These are phyloP conservation scores for Geotrichum siamense DNA, from an alignment of 1,139 yeast genomes.

Conservation along the genomic window DNA sequence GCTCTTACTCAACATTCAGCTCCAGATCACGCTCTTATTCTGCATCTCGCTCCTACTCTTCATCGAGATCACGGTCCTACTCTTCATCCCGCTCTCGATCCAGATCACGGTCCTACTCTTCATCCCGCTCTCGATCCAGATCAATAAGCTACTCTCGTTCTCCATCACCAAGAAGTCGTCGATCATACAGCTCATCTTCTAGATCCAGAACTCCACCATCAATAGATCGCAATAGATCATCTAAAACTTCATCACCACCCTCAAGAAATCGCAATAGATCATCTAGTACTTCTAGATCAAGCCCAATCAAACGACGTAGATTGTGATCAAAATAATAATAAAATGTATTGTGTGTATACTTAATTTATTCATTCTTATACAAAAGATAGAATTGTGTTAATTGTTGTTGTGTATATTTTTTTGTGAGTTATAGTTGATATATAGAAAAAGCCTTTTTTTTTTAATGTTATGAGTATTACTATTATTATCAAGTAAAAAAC, in stretches of 20 bases:
- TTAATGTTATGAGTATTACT: no score
- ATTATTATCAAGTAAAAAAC: no score
- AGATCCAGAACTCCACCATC: neutral
- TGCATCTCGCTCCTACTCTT: neutral
- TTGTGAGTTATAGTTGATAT: no score
- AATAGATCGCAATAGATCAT: constrained; percentile 1
- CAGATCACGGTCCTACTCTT: constrained; percentile 18
- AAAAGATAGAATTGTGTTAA: no score
- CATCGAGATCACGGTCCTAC: constrained; percentile 17
- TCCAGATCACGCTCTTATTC: constrained; percentile 21
- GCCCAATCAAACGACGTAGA: no score
- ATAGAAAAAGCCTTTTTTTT: no score
- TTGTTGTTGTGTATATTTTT: no score
- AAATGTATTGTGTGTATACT: no score
- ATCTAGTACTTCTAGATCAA: neutral
- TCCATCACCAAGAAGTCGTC: neutral
- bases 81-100: constrained; percentile 17
- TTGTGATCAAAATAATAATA: no score
- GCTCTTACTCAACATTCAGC: constrained; percentile 6
- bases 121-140: neutral
- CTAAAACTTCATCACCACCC: neutral
- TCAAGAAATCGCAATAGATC: neutral
- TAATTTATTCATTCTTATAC: no score
- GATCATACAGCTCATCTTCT: neutral
- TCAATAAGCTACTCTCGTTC: neutral